Conservation (phyloP, 805 yeast genomes). For the Pichia californica region DNA sequence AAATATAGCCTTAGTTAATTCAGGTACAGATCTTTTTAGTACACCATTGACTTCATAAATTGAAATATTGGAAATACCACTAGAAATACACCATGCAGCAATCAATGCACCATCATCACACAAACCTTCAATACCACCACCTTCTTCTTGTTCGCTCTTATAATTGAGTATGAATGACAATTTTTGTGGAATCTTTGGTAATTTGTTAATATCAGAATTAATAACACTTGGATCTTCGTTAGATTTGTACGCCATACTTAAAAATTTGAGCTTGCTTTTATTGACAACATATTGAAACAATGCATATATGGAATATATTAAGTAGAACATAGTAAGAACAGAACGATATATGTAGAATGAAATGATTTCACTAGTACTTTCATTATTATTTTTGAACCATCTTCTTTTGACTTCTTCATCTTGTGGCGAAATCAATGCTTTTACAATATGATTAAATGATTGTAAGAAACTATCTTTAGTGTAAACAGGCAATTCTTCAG, state of each 20-base stretch:
- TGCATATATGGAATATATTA: conserved; percentile 50
- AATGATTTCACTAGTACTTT: conserved; percentile 6
- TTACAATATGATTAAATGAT: conserved; percentile 17
- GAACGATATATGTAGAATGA: conserved; percentile 38
- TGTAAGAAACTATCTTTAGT: conserved; percentile 15
- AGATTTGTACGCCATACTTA: conserved; percentile 60
- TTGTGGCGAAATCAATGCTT: conserved; percentile 17
- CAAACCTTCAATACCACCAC: conserved; percentile 82
- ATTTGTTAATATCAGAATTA: conserved; percentile 68
- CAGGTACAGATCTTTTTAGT: conserved; percentile 47
- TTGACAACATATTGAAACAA: conserved; percentile 46
- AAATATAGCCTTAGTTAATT: conserved; percentile 49
- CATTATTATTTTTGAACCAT: conserved; percentile 6
- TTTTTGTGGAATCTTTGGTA: conserved; percentile 71
- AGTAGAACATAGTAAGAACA: conserved; percentile 45
- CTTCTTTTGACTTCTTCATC: conserved; percentile 10
- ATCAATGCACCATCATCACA: conserved; percentile 72
- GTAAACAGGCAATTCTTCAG: conserved; percentile 10
- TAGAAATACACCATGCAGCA: conserved; percentile 81
- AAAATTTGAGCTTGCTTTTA: conserved; percentile 47
- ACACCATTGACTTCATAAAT: conserved; percentile 78
- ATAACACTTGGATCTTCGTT: conserved; percentile 79
- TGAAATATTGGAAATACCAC: conserved; percentile 69
- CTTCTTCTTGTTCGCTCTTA: conserved; percentile 73
- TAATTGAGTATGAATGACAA: conserved; percentile 70